phyloP scores from a whole-genome alignment of 2,329 filamentous ascomycete genomes.

The Beauveria brongniartii region DNA sequence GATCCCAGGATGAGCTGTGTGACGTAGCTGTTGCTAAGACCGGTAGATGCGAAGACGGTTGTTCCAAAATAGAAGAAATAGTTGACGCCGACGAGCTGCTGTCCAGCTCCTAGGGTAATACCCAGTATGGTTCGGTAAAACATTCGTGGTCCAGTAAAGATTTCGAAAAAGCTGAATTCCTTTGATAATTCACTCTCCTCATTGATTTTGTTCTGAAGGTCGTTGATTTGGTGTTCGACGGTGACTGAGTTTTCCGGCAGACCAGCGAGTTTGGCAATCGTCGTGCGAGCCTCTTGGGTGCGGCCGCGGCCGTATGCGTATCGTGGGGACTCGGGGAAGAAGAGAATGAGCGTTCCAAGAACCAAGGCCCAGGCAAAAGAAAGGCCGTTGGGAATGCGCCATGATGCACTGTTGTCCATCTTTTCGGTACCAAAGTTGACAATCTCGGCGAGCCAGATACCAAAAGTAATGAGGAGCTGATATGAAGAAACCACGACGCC shows the following conservation, averaged over 20 bases:
- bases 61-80: constrained; percentile 62
- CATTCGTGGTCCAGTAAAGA: constrained; percentile 62
- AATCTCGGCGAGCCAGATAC: constrained; percentile 52
- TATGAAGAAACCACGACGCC: constrained; percentile 57
- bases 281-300: constrained; percentile 38
- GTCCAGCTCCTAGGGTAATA: constrained; percentile 54
- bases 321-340: constrained; percentile 48
- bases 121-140: constrained; percentile 55
- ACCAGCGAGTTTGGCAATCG: constrained; percentile 39
- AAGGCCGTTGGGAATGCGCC: constrained; percentile 55
- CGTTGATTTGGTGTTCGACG: constrained; percentile 40
- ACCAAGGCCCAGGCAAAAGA: constrained; percentile 47
- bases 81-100: constrained; percentile 62
- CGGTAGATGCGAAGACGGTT: constrained; percentile 58
- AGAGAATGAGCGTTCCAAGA: constrained; percentile 40
- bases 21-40: constrained; percentile 55
- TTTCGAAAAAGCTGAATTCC: constrained; percentile 46
- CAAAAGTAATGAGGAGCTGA: constrained; percentile 62
- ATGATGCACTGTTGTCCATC: constrained; percentile 40
- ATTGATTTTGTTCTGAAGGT: constrained; percentile 43
- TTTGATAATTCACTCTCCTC: constrained; percentile 37
- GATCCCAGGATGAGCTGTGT: constrained; percentile 60
- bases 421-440: constrained; percentile 53
- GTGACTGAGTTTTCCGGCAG: constrained; percentile 29
- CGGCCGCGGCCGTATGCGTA: constrained; percentile 40